These are phyloP conservation scores for Stevia rebaudiana DNA, from an alignment of 140 eudicot genomes.

Conservation along the genomic window DNA sequence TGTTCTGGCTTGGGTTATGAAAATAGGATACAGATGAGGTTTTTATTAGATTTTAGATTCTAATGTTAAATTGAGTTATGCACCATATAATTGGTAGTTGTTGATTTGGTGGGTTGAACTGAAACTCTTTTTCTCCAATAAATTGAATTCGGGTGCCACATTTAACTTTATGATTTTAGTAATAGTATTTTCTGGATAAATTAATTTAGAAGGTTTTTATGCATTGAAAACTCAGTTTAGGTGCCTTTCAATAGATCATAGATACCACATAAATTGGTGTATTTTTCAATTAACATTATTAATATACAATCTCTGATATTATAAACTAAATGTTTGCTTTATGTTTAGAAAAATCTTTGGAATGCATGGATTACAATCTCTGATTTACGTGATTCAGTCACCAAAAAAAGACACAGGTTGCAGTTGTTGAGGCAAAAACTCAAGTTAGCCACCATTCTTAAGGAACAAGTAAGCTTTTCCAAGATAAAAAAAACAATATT, in stretches of 20 bases:
- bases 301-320: neutral
- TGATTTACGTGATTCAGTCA: conserved; percentile 81
- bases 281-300: neutral
- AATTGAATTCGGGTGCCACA: neutral
- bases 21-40: neutral
- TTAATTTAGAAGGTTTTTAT: neutral
- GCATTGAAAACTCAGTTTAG: neutral
- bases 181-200: neutral
- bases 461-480: conserved; percentile 62
- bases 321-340: conserved; percentile 19
- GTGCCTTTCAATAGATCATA: neutral
- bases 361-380: conserved; percentile 94
- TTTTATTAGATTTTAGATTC: neutral
- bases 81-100: neutral
- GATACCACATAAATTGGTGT: neutral
- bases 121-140: neutral
- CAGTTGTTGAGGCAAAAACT: conserved; percentile 80
- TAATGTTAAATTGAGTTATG: too few relatives aligned
- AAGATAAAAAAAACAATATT: neutral
- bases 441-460: conserved; percentile 81
- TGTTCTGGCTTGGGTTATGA: neutral
- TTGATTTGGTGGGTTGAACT: neutral
- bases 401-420: conserved; percentile 76
- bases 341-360: conserved; percentile 76
- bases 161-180: neutral